These are phyloP conservation scores for Funneliformis geosporum DNA, from an alignment of 192 early-diverging fungal genomes.

Conservation along the genomic window DNA sequence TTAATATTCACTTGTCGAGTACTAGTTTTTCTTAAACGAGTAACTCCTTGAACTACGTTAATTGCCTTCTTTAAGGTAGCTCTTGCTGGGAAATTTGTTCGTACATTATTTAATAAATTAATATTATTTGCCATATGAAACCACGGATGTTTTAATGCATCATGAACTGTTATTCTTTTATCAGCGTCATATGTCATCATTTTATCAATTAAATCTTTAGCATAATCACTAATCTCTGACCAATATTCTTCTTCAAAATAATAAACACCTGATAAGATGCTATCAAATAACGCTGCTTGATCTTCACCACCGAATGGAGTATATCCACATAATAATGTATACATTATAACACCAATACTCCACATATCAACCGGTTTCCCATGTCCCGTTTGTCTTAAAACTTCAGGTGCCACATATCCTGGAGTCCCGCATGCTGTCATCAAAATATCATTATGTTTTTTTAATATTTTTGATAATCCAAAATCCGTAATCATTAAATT, in stretches of 20 bases:
- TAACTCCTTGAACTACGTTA: constrained; percentile 9
- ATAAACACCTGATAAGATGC: constrained; percentile 69
- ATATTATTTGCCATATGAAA: constrained; percentile 35
- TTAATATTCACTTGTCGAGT: background rate
- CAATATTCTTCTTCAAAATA: constrained; percentile 74
- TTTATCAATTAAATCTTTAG: constrained; percentile 66
- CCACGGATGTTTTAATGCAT: constrained; percentile 89
- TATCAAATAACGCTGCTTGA: constrained; percentile 62
- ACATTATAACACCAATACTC: constrained; percentile 91
- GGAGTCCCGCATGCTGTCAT: constrained; percentile 90
- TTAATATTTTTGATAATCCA: constrained; percentile 76
- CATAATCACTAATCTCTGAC: constrained; percentile 75
- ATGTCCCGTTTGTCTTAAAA: constrained; percentile 81
- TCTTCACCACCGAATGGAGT: constrained; percentile 70
- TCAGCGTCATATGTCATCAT: constrained; percentile 67
- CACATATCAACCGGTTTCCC: constrained; percentile 95
- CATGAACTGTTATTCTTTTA: constrained; percentile 72
- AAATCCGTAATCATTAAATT: constrained; percentile 89
- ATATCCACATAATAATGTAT: constrained; percentile 81
- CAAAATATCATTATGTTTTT: constrained; percentile 72
- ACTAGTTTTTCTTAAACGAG: background rate
- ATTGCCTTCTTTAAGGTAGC: constrained; percentile 9
- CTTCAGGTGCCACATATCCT: constrained; percentile 83
- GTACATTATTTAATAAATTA: constrained; percentile 6
- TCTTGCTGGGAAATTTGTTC: background rate